Percentiles rank a stretch among this genome's conserved stretches.
These are phyloP conservation scores for Dianthus caryophyllus DNA, from an alignment of 148 eudicot genomes.

Conservation along the genomic window DNA sequence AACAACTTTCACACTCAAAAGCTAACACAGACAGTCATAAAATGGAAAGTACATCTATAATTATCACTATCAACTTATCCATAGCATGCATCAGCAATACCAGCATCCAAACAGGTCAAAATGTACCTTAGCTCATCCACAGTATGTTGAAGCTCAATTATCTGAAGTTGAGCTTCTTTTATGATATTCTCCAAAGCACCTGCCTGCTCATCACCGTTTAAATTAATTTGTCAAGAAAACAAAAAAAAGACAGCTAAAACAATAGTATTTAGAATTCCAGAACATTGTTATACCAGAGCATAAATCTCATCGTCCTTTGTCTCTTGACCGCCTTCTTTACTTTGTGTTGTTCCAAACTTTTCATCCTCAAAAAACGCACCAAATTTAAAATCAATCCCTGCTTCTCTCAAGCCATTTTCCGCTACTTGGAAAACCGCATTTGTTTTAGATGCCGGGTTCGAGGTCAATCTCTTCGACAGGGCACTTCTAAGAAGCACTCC, in stretches of 20 bases:
- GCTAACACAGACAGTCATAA: neutral
- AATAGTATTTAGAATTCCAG: neutral
- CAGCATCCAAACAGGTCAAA: neutral
- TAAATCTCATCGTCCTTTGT: slow-evolving; percentile 79
- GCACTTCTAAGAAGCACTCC: slow-evolving; percentile 86
- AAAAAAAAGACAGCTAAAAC: slow-evolving; percentile 1
- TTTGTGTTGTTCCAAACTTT: slow-evolving; percentile 23
- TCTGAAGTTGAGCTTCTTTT: slow-evolving; percentile 81
- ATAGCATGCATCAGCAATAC: slow-evolving; percentile 1
- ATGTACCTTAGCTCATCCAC: slow-evolving; percentile 85
- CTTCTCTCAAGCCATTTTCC: slow-evolving; percentile 79
- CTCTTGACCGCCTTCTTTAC: slow-evolving; percentile 38
- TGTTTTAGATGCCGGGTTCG: slow-evolving; percentile 54
- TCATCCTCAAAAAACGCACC: slow-evolving; percentile 43
- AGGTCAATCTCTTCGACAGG: slow-evolving; percentile 61
- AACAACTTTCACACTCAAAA: neutral
- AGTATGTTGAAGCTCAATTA: slow-evolving; percentile 83
- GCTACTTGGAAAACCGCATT: slow-evolving; percentile 76
- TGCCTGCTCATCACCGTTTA: slow-evolving; percentile 51
- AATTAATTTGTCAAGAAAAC: slow-evolving; percentile 15
- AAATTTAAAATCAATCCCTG: slow-evolving; percentile 70
- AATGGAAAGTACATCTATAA: neutral
- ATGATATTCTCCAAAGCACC: slow-evolving; percentile 91
- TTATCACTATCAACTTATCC: neutral
- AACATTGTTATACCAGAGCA: slow-evolving; percentile 61